Conservation (phyloP, 441 rosid genomes). For the Melastoma candidum region DNA sequence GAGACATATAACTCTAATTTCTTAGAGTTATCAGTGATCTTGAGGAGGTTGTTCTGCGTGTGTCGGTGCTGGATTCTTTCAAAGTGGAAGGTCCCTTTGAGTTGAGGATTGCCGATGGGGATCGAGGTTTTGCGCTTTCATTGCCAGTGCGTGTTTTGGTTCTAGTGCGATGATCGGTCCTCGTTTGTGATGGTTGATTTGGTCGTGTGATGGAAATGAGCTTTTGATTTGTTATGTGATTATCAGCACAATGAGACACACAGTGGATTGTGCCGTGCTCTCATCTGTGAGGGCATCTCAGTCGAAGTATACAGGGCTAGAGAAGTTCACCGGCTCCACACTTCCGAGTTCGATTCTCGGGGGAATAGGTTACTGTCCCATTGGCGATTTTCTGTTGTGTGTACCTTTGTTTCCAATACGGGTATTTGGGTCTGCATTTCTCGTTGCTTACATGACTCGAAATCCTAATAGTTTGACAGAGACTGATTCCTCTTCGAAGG, state of each 20-base stretch:
- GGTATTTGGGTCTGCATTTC: constrained; percentile 49
- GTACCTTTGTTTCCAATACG: constrained; percentile 39
- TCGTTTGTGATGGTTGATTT: too few species aligned
- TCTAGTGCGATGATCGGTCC: neutral
- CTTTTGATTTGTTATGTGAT: constrained; percentile 5
- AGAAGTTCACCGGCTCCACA: constrained; percentile 44
- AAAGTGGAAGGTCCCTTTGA: constrained; percentile 61
- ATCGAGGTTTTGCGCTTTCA: constrained; percentile 30
- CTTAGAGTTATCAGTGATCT: too few species aligned
- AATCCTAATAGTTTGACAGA: constrained; percentile 32
- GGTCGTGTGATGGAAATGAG: too few species aligned
- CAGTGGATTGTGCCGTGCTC: constrained; percentile 37
- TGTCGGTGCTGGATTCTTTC: constrained; percentile 29
- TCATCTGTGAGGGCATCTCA: constrained; percentile 60
- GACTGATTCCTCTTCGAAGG: constrained; percentile 28
- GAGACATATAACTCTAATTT: too few species aligned
- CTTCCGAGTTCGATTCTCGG: constrained; percentile 5
- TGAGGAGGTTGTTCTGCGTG: too few species aligned
- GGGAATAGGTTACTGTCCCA: constrained; percentile 22
- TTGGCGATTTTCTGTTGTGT: constrained; percentile 23
- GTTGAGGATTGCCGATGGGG: constrained; percentile 30
- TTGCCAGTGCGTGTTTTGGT: constrained; percentile 37
- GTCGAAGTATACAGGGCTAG: constrained; percentile 46
- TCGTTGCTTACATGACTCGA: constrained; percentile 38
- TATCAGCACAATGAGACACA: constrained; percentile 45